A percentile compares a stretch with the other conserved stretches of the same genome.
phyloP scores from a whole-genome alignment of 148 eudicot genomes.

The Persicaria tinctoria region DNA sequence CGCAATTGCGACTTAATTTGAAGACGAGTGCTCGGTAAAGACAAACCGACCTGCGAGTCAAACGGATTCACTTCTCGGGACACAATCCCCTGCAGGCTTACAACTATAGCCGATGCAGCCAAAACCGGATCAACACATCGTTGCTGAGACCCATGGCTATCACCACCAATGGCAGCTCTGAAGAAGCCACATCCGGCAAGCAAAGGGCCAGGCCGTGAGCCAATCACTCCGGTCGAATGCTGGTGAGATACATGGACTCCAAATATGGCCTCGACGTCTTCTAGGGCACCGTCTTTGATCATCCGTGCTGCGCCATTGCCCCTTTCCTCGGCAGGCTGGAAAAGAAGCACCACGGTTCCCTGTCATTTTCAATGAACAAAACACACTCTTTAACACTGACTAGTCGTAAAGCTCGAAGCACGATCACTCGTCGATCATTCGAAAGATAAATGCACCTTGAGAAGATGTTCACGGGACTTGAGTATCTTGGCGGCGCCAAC shows the following conservation, averaged over 20 bases:
- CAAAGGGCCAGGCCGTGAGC: conserved; percentile 64
- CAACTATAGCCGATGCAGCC: conserved; percentile 67
- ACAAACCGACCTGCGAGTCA: conserved; percentile 52
- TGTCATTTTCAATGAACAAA: not conserved
- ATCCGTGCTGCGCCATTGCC: conserved; percentile 74
- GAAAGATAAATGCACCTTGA: conserved; percentile 25
- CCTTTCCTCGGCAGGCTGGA: conserved; percentile 85
- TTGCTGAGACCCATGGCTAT: conserved; percentile 7
- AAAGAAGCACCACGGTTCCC: conserved; percentile 43
- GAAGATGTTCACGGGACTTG: conserved; percentile 20
- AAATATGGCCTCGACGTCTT: conserved; percentile 66
- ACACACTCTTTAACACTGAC: not conserved
- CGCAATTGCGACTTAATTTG: not conserved
- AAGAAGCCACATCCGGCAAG: conserved; percentile 80
- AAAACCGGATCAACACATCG: conserved; percentile 37
- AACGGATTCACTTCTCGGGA: conserved; percentile 73
- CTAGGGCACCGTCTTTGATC: conserved; percentile 62
- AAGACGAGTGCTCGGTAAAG: not conserved
- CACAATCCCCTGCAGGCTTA: conserved; percentile 77
- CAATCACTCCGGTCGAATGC: conserved; percentile 38
- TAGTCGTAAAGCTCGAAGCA: too few species aligned
- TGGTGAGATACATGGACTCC: conserved; percentile 57
- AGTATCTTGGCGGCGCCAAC: conserved; percentile 54
- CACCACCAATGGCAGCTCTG: conserved; percentile 33
- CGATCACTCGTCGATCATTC: too few species aligned